Conservation (phyloP, 1,284 basidiomycete species). For the Sutorius eximius region DNA sequence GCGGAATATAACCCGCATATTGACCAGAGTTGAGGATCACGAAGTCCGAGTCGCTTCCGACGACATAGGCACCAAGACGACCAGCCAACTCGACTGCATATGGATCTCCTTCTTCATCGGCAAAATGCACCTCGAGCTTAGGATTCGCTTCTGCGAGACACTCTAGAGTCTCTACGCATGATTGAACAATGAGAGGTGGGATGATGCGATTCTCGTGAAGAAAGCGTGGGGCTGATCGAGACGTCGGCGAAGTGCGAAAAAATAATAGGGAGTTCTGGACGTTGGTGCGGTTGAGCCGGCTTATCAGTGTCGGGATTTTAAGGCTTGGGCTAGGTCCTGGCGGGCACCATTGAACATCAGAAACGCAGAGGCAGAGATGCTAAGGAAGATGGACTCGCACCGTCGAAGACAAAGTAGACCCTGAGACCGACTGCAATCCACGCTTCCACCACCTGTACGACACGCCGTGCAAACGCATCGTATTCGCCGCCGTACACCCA, state of each 20-base stretch:
- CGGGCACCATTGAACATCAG: constrained; percentile 23
- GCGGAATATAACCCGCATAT: constrained; percentile 76
- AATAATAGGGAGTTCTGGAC: constrained; percentile 73
- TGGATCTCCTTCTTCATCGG: constrained; percentile 86
- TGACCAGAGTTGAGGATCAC: constrained; percentile 73
- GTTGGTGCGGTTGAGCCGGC: constrained; percentile 56
- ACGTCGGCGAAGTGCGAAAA: constrained; percentile 76
- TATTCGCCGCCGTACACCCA: constrained; percentile 91
- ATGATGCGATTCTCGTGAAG: constrained; percentile 72
- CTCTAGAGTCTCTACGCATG: constrained; percentile 62
- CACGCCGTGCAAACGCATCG: constrained; percentile 51
- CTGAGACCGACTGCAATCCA: constrained; percentile 76
- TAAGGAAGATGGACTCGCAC: constrained; percentile 44
- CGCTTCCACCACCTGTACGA: constrained; percentile 56
- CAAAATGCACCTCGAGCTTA: constrained; percentile 61
- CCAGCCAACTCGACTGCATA: constrained; percentile 84
- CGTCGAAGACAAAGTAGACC: constrained; percentile 90
- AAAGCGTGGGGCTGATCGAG: constrained; percentile 71
- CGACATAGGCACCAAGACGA: constrained; percentile 69
- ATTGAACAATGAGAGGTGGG: constrained; percentile 66
- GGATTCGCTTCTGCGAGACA: constrained; percentile 40
- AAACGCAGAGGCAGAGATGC: background rate
- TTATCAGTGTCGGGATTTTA: constrained; percentile 72
- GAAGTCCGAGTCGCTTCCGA: constrained; percentile 82
- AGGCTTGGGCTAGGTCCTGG: constrained; percentile 70